Evolutionary conservation across 805 yeast species (phyloP).

Genomic region (Ascoidea tarda): DNA sequence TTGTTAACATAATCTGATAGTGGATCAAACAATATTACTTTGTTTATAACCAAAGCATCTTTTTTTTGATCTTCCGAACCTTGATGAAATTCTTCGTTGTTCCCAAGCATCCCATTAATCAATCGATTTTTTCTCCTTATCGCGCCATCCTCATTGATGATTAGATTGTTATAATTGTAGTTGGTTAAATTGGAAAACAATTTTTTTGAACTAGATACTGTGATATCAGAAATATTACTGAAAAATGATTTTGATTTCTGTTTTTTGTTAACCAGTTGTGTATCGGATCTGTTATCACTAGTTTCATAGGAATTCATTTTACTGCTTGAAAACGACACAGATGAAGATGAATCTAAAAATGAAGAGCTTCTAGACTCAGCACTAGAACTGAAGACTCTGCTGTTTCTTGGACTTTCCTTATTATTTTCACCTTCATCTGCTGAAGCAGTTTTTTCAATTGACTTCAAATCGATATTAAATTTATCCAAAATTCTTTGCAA

Average conservation of each 20-base stretch:
- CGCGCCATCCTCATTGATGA: background rate
- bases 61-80: conserved; percentile 2
- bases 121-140: background rate
- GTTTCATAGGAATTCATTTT: background rate
- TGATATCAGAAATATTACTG: conserved; percentile 7
- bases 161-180: conserved; percentile 4
- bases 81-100: conserved; percentile 3
- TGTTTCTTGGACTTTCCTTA: background rate
- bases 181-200: conserved; percentile 5
- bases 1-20: conserved; percentile 69
- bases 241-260: conserved; percentile 1
- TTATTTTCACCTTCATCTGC: background rate
- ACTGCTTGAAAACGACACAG: background rate
- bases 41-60: conserved; percentile 11
- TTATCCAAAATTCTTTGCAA: conserved; percentile 6
- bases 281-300: background rate
- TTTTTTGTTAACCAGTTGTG: background rate
- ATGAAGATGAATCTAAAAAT: background rate
- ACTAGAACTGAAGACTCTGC: background rate
- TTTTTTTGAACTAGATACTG: conserved; percentile 9
- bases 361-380: background rate
- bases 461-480: conserved; percentile 7
- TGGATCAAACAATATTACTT: conserved; percentile 76
- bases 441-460: conserved; percentile 7
- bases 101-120: background rate